A percentile compares a stretch with the other conserved stretches of the same genome.
These are phyloP conservation scores for Bipolaris oryzae DNA, from an alignment of 2,329 filamentous ascomycete species.

Conservation along the genomic window DNA sequence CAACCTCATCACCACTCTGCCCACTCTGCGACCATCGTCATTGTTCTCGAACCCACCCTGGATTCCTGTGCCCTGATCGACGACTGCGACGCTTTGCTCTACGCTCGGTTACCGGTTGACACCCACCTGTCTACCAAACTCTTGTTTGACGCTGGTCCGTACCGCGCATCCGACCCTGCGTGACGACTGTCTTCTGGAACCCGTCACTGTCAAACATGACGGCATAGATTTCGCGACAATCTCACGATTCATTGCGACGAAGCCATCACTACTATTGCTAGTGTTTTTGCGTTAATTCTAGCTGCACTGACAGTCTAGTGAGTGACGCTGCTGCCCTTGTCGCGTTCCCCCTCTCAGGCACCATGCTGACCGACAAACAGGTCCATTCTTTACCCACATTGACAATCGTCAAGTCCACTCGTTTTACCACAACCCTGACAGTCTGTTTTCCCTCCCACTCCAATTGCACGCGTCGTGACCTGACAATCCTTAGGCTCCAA, in stretches of 20 bases:
- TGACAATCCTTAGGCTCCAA: slow-evolving; percentile 25
- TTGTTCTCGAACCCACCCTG: slow-evolving; percentile 13
- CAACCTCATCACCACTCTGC: neutral
- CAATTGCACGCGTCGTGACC: slow-evolving; percentile 14
- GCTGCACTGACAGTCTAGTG: slow-evolving; percentile 47
- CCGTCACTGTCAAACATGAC: slow-evolving; percentile 42
- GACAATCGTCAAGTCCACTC: slow-evolving; percentile 59
- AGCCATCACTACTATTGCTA: slow-evolving; percentile 29
- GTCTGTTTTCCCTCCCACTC: slow-evolving; percentile 27
- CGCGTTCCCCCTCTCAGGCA: neutral
- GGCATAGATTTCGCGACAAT: slow-evolving; percentile 37
- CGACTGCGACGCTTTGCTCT: slow-evolving; percentile 24
- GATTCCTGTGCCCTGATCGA: slow-evolving; percentile 3
- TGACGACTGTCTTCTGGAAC: slow-evolving; percentile 28
- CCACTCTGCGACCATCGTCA: neutral
- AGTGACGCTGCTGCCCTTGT: slow-evolving; percentile 23
- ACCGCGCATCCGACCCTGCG: slow-evolving; percentile 26
- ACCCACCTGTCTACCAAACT: slow-evolving; percentile 20
- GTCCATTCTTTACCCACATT: slow-evolving; percentile 49
- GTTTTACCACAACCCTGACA: slow-evolving; percentile 54
- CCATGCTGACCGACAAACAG: slow-evolving; percentile 29
- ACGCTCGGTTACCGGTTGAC: slow-evolving; percentile 1
- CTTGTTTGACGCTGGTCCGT: slow-evolving; percentile 23
- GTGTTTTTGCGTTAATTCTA: slow-evolving; percentile 33
- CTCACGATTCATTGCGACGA: slow-evolving; percentile 31